A percentile compares a stretch with the other conserved stretches of the same genome.
Evolutionary conservation across 1,284 basidiomycete species (phyloP).

Genomic region (Cystobasidium slooffiae): DNA sequence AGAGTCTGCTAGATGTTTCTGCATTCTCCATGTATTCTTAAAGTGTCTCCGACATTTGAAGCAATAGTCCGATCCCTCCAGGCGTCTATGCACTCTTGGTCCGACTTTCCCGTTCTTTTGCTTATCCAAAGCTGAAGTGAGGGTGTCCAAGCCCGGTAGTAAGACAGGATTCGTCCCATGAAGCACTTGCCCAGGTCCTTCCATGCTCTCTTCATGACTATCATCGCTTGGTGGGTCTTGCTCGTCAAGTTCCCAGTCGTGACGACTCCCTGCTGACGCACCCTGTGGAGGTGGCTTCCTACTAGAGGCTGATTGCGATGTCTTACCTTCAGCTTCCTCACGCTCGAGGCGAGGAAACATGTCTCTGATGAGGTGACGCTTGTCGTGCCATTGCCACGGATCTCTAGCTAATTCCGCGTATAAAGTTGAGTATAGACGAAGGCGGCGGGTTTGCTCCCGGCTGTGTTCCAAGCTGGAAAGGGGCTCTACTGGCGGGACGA

Average conservation of each 20-base stretch:
- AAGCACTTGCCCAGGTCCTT: too few relatives aligned
- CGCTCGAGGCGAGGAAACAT: not conserved
- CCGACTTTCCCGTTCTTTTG: not conserved
- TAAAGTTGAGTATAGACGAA: conserved; percentile 12
- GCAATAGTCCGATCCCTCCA: conserved; percentile 12
- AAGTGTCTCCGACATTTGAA: conserved; percentile 30
- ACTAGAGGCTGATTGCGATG: not conserved
- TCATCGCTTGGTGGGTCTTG: too few relatives aligned
- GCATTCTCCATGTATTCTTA: conserved; percentile 1
- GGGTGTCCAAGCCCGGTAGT: too few relatives aligned
- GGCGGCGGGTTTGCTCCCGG: conserved; percentile 8
- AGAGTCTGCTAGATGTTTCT: conserved; percentile 12
- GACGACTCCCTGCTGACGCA: not conserved
- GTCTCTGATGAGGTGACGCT: not conserved
- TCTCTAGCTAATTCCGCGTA: conserved; percentile 29
- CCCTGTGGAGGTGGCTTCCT: not conserved
- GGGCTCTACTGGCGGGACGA: not conserved
- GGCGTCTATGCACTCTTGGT: not conserved
- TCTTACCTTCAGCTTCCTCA: not conserved
- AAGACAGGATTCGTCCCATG: too few relatives aligned
- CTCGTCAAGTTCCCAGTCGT: too few relatives aligned
- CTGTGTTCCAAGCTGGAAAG: conserved; percentile 1
- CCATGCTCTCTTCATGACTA: too few relatives aligned
- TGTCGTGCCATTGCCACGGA: conserved; percentile 22
- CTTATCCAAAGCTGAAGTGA: too few relatives aligned